phyloP scores from a whole-genome alignment of 2,329 filamentous ascomycete genomes.

The Botrytis aclada region DNA sequence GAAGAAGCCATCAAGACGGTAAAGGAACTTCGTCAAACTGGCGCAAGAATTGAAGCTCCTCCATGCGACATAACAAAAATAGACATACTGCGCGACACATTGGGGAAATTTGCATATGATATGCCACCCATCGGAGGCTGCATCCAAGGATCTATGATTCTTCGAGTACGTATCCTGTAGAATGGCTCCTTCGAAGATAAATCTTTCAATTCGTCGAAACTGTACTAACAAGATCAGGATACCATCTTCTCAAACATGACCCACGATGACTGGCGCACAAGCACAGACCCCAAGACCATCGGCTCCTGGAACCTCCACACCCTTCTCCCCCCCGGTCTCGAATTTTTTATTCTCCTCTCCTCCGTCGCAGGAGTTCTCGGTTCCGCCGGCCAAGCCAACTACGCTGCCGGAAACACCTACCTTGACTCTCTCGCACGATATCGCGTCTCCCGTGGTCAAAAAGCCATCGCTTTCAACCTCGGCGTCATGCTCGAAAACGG shows the following conservation, averaged over 20 bases:
- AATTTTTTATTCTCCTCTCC: conserved; percentile 34
- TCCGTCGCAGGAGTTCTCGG: conserved; percentile 35
- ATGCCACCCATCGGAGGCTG: conserved; percentile 41
- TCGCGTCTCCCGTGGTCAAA: conserved; percentile 17
- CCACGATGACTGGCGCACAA: conserved; percentile 38
- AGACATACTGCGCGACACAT: neutral
- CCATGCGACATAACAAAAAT: conserved; percentile 48
- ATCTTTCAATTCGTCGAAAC: too few relatives aligned
- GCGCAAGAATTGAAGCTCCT: conserved; percentile 44
- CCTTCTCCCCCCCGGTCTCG: conserved; percentile 19
- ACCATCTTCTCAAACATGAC: conserved; percentile 37
- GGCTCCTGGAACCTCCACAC: conserved; percentile 30
- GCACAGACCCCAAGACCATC: conserved; percentile 39
- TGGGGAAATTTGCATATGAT: conserved; percentile 1
- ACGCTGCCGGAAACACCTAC: conserved; percentile 36
- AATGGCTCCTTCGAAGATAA: neutral
- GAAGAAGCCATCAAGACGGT: conserved; percentile 13
- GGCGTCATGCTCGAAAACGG: conserved; percentile 18
- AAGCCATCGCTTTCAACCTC: conserved; percentile 24
- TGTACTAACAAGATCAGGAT: conserved; percentile 17
- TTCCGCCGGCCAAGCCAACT: conserved; percentile 22
- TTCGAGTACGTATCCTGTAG: conserved; percentile 27
- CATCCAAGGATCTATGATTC: conserved; percentile 47
- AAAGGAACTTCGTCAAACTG: conserved; percentile 27
- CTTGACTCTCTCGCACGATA: conserved; percentile 25